These are phyloP conservation scores for Cadophora sp. DNA, from an alignment of 2,329 filamentous ascomycete species.

Conservation along the genomic window DNA sequence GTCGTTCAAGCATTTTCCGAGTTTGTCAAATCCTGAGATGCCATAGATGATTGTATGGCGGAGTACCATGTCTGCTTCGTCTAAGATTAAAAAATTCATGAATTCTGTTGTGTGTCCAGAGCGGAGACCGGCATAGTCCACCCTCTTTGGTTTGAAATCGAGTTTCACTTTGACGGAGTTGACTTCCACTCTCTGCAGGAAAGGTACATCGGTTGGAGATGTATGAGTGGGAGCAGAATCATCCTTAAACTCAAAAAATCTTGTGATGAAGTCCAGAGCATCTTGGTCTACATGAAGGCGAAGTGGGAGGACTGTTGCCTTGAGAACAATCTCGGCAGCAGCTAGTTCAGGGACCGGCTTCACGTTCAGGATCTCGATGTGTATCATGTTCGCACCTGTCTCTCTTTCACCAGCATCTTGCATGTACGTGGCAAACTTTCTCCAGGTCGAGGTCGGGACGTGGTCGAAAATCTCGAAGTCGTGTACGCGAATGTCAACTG, in stretches of 20 bases:
- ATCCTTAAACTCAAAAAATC: constrained; percentile 98
- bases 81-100: constrained; percentile 97
- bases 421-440: constrained; percentile 95
- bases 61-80: constrained; percentile 85
- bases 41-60: constrained; percentile 93
- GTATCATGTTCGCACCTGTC: constrained; percentile 86
- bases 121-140: constrained; percentile 90
- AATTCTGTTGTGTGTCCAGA: constrained; percentile 96
- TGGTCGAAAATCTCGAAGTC: constrained; percentile 94
- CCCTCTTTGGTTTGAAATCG: constrained; percentile 98
- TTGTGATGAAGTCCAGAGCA: constrained; percentile 93
- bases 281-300: constrained; percentile 97
- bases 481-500: constrained; percentile 80
- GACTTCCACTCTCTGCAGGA: constrained; percentile 88
- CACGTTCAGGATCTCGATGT: constrained; percentile 86
- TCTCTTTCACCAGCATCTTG: constrained; percentile 86
- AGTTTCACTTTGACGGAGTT: constrained; percentile 83
- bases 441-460: constrained; percentile 95
- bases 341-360: constrained; percentile 84
- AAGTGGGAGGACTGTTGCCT: constrained; percentile 79
- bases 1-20: constrained; percentile 90
- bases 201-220: constrained; percentile 76
- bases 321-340: constrained; percentile 87
- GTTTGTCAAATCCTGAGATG: constrained; percentile 85
- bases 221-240: constrained; percentile 62